Base-by-base conservation (phyloP, 768 basidiomycete species). In the Russula brevipes region DNA sequence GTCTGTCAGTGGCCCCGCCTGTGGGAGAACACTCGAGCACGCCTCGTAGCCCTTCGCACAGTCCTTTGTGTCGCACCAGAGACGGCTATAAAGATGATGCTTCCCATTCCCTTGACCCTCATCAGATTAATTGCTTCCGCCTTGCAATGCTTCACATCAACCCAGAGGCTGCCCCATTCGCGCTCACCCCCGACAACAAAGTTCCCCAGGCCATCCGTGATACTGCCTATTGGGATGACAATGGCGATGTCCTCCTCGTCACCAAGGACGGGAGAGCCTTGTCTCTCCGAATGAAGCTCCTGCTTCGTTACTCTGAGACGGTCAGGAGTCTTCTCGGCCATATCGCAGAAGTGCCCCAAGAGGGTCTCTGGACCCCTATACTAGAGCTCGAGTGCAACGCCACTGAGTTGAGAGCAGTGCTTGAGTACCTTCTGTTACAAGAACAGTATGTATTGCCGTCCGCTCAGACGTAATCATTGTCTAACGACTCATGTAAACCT, bases 211-310 rank as follows among this genome's bases (percentile, higher is more conserved):
- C 33, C 1, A 56, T 60, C n/a, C 58, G 63, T n/a, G 63, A 64
- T 30, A 38, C 47, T 10, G 35, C 7, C 19, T 56, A 55, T 24
- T 64, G 63, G 63, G 63, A 64, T 24, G 63, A 64, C 35, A 14
- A 19, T 24, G 63, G 63, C 14, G 63, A 64, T 46, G 63, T 60
- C 36, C 63, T 64, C 17, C 57, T 64, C 53, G 54, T 64, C 47
- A 56, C 58, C 8, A 64, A 60, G 41, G 63, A 64, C n/a, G 54
- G 54, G 4, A 56, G 45, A 5, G 63, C 54, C 30, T 31, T 60
- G 24, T 44, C 56, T 51, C 47, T 55, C 41, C 59, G 24, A 42
- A 64, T 60, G 58, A 14, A 45, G 5, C 47, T 39, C 58, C 42
- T 64, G 7, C 53, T 64, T 51, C 63, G 58, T 17, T 56, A 64